Conservation (phyloP, 31 red algal genomes). For the Asparagopsis taxiformis region DNA sequence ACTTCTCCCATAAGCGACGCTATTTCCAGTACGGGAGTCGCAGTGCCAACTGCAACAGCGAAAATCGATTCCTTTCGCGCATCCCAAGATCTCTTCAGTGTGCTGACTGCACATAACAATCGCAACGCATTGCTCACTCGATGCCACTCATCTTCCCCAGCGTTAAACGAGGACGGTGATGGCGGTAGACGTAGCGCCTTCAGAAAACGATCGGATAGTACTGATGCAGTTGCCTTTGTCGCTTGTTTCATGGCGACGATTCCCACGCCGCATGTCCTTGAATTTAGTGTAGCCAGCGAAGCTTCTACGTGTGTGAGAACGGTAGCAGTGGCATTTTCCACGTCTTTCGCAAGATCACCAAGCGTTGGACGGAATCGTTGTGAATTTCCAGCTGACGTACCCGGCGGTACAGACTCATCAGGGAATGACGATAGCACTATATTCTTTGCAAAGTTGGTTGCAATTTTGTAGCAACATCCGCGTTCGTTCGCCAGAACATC, state of each 20-base stretch:
- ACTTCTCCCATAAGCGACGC: conserved; percentile 17
- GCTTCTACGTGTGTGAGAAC: conserved; percentile 28
- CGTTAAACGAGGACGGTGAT: neutral
- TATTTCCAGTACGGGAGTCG: conserved; percentile 51
- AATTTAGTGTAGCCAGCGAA: conserved; percentile 16
- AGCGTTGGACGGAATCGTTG: conserved; percentile 10
- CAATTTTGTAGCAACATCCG: conserved; percentile 14
- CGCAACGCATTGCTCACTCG: conserved; percentile 39
- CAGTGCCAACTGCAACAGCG: conserved; percentile 49
- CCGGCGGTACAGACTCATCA: neutral
- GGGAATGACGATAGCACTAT: too few species aligned
- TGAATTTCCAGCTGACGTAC: too few species aligned
- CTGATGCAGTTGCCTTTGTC: conserved; percentile 18
- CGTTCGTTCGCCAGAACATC: conserved; percentile 35
- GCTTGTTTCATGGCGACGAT: conserved; percentile 55
- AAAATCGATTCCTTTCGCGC: conserved; percentile 45
- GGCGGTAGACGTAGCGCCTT: conserved; percentile 8
- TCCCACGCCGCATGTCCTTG: conserved; percentile 36
- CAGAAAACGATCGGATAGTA: conserved; percentile 25
- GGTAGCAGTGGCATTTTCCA: conserved; percentile 24
- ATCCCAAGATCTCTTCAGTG: conserved; percentile 59
- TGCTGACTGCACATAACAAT: conserved; percentile 34
- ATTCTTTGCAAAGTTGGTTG: too few species aligned
- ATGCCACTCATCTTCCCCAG: conserved; percentile 43
- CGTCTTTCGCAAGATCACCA: conserved; percentile 39